Evolutionary conservation across 164 flowering plant genomes (phyloP).

Genomic region (Annona squamosa): DNA sequence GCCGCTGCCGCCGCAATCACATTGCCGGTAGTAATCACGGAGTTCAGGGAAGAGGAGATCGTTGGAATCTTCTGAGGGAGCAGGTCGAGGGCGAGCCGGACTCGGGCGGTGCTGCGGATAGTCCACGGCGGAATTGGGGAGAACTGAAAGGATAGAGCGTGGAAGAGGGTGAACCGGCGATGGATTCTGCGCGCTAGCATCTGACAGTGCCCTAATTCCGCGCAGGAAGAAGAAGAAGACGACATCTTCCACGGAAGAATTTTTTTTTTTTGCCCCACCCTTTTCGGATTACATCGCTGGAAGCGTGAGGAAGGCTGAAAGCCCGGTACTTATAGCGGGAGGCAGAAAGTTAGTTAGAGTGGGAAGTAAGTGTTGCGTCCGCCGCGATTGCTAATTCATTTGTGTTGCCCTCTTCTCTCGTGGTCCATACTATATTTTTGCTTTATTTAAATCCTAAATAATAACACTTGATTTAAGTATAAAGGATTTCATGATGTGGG

Average conservation of each 20-base stretch:
- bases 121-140: constrained; percentile 1
- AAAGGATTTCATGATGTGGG: too few species aligned
- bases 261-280: background rate
- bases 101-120: constrained; percentile 3
- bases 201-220: background rate
- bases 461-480: too few species aligned
- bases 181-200: background rate
- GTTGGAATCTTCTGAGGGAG: constrained; percentile 21
- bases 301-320: background rate
- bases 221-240: constrained; percentile 1
- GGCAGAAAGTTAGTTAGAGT: background rate
- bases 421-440: too few species aligned
- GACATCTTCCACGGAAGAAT: background rate
- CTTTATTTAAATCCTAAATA: too few species aligned
- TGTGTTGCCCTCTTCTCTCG: too few species aligned
- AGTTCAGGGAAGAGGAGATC: constrained; percentile 34
- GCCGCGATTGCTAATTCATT: too few species aligned
- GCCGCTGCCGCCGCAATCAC: constrained; percentile 66
- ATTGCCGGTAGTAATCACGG: constrained; percentile 39
- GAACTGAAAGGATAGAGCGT: background rate
- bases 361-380: background rate
- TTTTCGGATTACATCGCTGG: background rate
- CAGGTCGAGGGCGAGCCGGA: constrained; percentile 25
- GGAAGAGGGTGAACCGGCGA: background rate
- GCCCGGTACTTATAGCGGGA: background rate